phyloP scores from a whole-genome alignment of 805 yeast genomes.

The Saccharomycopsis schoenii region DNA sequence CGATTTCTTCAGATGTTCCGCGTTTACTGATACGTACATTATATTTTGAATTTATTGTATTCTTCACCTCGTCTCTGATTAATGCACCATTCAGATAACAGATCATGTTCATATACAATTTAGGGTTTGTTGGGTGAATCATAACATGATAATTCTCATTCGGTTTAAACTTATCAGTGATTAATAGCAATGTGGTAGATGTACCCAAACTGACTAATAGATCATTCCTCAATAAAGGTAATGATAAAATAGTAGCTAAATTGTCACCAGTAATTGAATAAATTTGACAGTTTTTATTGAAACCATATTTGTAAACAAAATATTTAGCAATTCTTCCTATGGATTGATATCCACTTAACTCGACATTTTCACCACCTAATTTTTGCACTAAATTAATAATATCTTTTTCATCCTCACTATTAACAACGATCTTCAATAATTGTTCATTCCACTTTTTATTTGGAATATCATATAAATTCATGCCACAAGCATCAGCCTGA shows the following conservation, averaged over 20 bases:
- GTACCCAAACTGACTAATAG: constrained; percentile 79
- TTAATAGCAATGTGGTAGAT: constrained; percentile 77
- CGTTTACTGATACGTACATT: constrained; percentile 15
- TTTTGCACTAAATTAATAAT: constrained; percentile 34
- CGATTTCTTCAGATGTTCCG: constrained; percentile 12
- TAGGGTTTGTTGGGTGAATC: constrained; percentile 72
- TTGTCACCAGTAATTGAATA: constrained; percentile 87
- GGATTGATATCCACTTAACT: constrained; percentile 38
- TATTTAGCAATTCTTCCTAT: constrained; percentile 49
- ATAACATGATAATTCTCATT: constrained; percentile 78
- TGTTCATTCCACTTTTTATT: constrained; percentile 45
- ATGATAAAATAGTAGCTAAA: constrained; percentile 74
- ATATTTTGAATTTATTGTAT: constrained; percentile 43
- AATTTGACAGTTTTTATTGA: constrained; percentile 44
- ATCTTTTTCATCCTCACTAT: constrained; percentile 7
- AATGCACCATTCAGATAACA: constrained; percentile 88
- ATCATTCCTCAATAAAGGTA: constrained; percentile 71
- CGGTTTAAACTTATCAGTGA: constrained; percentile 70
- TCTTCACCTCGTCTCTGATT: constrained; percentile 71
- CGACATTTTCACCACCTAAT: constrained; percentile 37
- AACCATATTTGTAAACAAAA: constrained; percentile 56
- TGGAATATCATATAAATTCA: constrained; percentile 75
- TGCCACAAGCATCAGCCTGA: constrained; percentile 86
- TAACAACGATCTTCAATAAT: constrained; percentile 35
- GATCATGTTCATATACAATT: constrained; percentile 86